These are phyloP conservation scores for Knoxia roxburghii DNA, from an alignment of 257 asterid species.

Conservation along the genomic window DNA sequence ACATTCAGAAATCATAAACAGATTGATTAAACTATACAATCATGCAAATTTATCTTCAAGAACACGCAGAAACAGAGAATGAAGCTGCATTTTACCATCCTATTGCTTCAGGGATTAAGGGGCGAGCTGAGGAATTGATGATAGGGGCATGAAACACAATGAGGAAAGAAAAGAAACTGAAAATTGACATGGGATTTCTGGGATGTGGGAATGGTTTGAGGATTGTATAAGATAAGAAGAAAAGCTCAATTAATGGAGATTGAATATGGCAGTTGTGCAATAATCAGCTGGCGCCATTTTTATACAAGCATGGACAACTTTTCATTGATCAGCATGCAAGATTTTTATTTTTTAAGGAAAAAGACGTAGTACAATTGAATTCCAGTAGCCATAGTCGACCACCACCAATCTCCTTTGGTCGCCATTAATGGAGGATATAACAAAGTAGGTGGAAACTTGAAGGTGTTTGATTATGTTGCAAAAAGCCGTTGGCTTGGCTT, in stretches of 20 bases:
- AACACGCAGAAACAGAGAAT: not conserved
- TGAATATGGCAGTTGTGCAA: not conserved
- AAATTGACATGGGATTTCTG: conserved; percentile 2
- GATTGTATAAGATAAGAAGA: not conserved
- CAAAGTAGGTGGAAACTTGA: no score
- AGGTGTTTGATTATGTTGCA: no score
- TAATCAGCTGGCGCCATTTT: conserved; percentile 1
- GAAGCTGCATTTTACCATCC: conserved; percentile 14
- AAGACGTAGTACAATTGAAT: no score
- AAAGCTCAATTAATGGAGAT: not conserved
- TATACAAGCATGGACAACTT: conserved; percentile 1
- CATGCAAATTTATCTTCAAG: not conserved
- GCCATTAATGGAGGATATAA: no score
- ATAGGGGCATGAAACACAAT: not conserved
- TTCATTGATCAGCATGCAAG: not conserved
- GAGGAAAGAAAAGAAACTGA: conserved; percentile 3
- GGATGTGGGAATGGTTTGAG: no score
- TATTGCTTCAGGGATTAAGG: not conserved
- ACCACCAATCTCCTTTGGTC: no score
- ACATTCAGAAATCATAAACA: not conserved
- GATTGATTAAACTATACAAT: not conserved
- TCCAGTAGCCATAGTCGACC: no score
- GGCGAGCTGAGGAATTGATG: conserved; percentile 6
- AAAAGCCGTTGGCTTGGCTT: no score
- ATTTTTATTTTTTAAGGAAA: not conserved